Conservation (phyloP, 345 rosid genomes). For the Cardamine resedifolia region DNA sequence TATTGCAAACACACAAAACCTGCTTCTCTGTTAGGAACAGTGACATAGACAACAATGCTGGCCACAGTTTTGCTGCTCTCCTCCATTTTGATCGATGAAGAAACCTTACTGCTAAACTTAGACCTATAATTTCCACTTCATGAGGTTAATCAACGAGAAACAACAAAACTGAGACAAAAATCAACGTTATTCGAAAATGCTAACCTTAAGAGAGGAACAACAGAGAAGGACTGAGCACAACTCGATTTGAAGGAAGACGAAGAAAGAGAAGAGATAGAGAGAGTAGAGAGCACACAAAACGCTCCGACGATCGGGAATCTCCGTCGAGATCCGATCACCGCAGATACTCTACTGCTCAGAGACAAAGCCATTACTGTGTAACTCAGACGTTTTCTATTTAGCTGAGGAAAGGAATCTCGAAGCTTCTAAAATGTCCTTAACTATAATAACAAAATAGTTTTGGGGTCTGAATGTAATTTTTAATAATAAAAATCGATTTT, state of each 20-base stretch:
- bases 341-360: slow-evolving; percentile 33
- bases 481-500: background rate
- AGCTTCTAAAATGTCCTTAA: background rate
- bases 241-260: slow-evolving; percentile 50
- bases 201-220: slow-evolving; percentile 55
- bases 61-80: slow-evolving; percentile 57
- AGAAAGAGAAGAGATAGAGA: slow-evolving; percentile 40
- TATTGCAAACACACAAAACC: slow-evolving; percentile 38
- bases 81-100: slow-evolving; percentile 60
- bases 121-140: slow-evolving; percentile 41
- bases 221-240: slow-evolving; percentile 54
- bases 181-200: background rate
- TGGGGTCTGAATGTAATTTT: slow-evolving; percentile 1
- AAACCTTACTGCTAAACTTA: slow-evolving; percentile 44
- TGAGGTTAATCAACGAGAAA: background rate
- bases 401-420: slow-evolving; percentile 16
- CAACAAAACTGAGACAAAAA: background rate
- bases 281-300: slow-evolving; percentile 58
- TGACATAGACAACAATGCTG: slow-evolving; percentile 81
- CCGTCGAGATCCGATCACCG: slow-evolving; percentile 45
- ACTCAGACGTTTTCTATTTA: background rate
- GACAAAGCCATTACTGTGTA: slow-evolving; percentile 38
- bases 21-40: slow-evolving; percentile 86
- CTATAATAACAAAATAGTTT: background rate
- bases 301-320: slow-evolving; percentile 64